Evolutionary conservation across 495 filamentous ascomycete genomes (phyloP), one percentile per base, ranked within the genome.

Genomic region (Aspergillus ellipticus): DNA sequence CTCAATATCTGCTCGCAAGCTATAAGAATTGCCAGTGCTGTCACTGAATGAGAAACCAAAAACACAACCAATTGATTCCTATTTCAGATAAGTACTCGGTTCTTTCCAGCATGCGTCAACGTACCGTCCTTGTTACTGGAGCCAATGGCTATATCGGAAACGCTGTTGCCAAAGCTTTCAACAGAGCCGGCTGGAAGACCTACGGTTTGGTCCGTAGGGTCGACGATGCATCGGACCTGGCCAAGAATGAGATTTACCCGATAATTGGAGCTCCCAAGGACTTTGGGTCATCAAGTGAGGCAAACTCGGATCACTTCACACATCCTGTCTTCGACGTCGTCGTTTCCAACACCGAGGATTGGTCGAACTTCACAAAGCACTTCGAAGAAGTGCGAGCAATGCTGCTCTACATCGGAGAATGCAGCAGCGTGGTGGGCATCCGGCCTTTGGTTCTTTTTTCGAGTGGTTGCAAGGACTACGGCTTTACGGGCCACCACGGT

Each of bases 101-200:
- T 10, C 28, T 10, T 10, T 5, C 5, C 28, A 31, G 10, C 10
- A 31, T 31, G 28, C 28, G 13, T 33, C 31, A 13, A 33, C 31
- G 31, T 9, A 51, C 47, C 1, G 57, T 51, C 26, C 53, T 60
- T 26, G 42, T 60, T 9, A 60, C 57, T 33, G 48, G 57, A 31
- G 57, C 61, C 10, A 60, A 58, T 20, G 58, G 56, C 42, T 60
- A 59, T 28, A 63, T 63, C 42, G 52, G 57, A 49, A 60, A 56
- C 21, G 57, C 53, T 17, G 57, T 56, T 10, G 53, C 53, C 15
- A 41, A 48, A 17, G 57, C 57, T 13, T 60, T 60, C 53, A 28
- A 43, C 10, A 48, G 57, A 22, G 57, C 57, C 7, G 57, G 57
- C 4, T 60, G 53, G 57, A 49, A 22, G 11, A 55, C 49, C 11